Evolutionary conservation across 164 flowering plant genomes (phyloP).

Genomic region (Tetracentron sinense): DNA sequence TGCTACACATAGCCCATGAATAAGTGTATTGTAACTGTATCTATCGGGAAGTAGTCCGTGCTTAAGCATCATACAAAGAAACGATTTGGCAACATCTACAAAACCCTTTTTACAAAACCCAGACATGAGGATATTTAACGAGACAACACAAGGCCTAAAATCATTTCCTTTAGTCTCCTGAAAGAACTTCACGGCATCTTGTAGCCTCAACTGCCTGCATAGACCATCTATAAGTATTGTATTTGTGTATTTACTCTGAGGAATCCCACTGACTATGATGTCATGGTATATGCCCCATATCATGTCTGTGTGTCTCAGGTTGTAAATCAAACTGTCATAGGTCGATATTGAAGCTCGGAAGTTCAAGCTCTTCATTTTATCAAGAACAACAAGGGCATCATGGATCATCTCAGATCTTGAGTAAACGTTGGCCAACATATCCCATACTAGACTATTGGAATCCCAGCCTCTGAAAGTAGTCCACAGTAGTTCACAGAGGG

Average conservation of each 20-base stretch:
- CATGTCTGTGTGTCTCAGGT: constrained; percentile 44
- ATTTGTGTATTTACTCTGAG: constrained; percentile 37
- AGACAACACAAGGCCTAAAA: constrained; percentile 39
- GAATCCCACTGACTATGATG: constrained; percentile 31
- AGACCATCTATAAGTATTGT: constrained; percentile 59
- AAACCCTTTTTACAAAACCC: constrained; percentile 55
- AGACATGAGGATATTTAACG: constrained; percentile 60
- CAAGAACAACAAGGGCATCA: constrained; percentile 59
- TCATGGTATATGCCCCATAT: constrained; percentile 47
- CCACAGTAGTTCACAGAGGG: constrained; percentile 47
- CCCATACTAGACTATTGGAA: constrained; percentile 50
- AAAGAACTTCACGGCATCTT: constrained; percentile 49
- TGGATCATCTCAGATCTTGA: constrained; percentile 49
- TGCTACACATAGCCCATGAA: constrained; percentile 61
- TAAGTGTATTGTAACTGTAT: constrained; percentile 70
- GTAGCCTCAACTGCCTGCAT: constrained; percentile 49
- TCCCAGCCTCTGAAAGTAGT: constrained; percentile 46
- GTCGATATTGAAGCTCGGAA: constrained; percentile 47
- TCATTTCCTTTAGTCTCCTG: constrained; percentile 28
- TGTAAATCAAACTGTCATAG: constrained; percentile 55
- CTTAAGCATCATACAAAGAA: constrained; percentile 61
- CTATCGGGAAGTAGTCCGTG: constrained; percentile 55
- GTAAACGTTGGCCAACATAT: constrained; percentile 56
- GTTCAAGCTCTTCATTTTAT: constrained; percentile 53
- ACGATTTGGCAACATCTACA: constrained; percentile 53